These are phyloP conservation scores for Hygrocybe coccinea DNA, from an alignment of 768 basidiomycete species.

Conservation along the genomic window DNA sequence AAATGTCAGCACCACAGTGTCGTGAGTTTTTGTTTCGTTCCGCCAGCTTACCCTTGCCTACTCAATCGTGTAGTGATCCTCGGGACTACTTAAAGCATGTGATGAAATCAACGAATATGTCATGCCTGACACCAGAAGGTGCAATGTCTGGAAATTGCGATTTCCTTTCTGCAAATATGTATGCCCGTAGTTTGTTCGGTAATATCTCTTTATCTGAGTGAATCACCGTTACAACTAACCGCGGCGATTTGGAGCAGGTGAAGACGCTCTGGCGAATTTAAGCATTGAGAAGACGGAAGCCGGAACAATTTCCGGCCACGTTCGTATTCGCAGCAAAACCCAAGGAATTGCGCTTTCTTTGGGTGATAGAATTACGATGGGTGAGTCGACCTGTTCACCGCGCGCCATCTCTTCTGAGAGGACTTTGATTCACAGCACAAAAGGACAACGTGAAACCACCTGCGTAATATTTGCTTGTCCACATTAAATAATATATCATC, in stretches of 20 bases:
- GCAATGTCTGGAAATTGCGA: conserved; percentile 94
- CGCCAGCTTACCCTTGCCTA: background rate
- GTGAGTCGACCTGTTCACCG: conserved; percentile 27
- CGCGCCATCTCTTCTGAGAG: background rate
- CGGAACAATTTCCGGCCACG: conserved; percentile 85
- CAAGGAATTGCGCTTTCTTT: conserved; percentile 94
- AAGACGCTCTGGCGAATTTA: conserved; percentile 94
- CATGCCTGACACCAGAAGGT: conserved; percentile 92
- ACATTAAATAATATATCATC: too few species aligned
- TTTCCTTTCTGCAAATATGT: conserved; percentile 95
- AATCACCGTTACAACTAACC: background rate
- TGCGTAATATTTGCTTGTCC: too few species aligned
- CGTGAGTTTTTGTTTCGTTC: conserved; percentile 46
- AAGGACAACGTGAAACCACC: conserved; percentile 6
- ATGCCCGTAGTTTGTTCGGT: conserved; percentile 93
- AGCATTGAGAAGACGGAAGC: conserved; percentile 83
- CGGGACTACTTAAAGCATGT: conserved; percentile 89
- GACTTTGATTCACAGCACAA: conserved; percentile 1
- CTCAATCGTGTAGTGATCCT: conserved; percentile 53
- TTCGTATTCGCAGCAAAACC: conserved; percentile 94
- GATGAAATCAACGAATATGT: conserved; percentile 97
- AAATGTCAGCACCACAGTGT: conserved; percentile 79
- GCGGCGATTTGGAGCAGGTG: conserved; percentile 49
- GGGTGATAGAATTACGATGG: conserved; percentile 82
- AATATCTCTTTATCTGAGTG: conserved; percentile 25